Percentiles rank a stretch among this genome's conserved stretches.
These are phyloP conservation scores for Claviceps pazoutovae DNA, from an alignment of 2,329 filamentous ascomycete genomes.

Conservation along the genomic window DNA sequence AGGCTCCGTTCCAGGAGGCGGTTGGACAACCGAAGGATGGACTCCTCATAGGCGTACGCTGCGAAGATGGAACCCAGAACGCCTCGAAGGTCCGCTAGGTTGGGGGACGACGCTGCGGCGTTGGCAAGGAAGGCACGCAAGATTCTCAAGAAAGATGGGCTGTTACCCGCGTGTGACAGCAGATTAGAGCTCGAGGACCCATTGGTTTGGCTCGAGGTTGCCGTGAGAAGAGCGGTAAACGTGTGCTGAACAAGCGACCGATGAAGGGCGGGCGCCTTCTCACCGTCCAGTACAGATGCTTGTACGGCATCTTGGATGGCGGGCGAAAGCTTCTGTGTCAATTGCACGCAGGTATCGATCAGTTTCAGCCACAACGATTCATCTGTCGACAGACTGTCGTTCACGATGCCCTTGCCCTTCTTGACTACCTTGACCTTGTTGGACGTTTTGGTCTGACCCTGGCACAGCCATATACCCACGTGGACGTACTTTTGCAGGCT, in stretches of 20 bases:
- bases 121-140: conserved; percentile 77
- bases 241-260: conserved; percentile 76
- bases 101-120: conserved; percentile 69
- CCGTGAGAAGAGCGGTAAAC: conserved; percentile 73
- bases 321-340: conserved; percentile 50
- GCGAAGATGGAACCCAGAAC: conserved; percentile 85
- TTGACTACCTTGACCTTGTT: conserved; percentile 31
- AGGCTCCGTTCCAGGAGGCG: conserved; percentile 77
- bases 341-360: conserved; percentile 45
- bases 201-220: conserved; percentile 44
- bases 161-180: conserved; percentile 28
- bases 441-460: conserved; percentile 59
- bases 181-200: conserved; percentile 20
- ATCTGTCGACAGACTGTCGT: conserved; percentile 34
- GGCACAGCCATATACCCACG: conserved; percentile 92
- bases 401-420: conserved; percentile 32
- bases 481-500: conserved; percentile 79
- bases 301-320: conserved; percentile 28
- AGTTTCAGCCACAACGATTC: conserved; percentile 47
- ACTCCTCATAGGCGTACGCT: conserved; percentile 90
- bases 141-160: conserved; percentile 75
- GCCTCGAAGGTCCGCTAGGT: conserved; percentile 69
- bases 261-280: conserved; percentile 51
- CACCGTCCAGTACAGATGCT: conserved; percentile 31
- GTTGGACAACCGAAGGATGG: conserved; percentile 73